These are phyloP conservation scores for Cystofilobasidium bisporidii DNA, from an alignment of 768 basidiomycete species.

Conservation along the genomic window DNA sequence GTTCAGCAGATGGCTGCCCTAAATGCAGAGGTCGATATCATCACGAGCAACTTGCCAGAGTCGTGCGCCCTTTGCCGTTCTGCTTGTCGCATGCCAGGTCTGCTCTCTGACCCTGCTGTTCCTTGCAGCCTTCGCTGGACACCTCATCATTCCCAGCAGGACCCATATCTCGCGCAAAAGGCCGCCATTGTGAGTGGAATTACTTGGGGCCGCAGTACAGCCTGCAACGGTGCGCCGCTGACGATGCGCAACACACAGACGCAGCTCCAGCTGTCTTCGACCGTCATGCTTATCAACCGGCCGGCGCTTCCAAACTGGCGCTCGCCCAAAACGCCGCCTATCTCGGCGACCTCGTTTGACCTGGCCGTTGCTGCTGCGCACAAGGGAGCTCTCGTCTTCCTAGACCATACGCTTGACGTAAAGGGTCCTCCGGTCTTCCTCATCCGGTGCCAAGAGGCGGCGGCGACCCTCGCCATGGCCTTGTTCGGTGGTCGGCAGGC, in stretches of 20 bases:
- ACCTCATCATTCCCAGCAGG: neutral
- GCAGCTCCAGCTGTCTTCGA: neutral
- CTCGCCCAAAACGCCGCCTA: neutral
- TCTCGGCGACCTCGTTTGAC: neutral
- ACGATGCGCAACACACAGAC: neutral
- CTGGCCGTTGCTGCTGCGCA: neutral
- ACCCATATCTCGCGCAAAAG: neutral
- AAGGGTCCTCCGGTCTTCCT: neutral
- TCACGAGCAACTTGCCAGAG: neutral
- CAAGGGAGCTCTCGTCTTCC: neutral
- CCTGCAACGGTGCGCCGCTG: too few species aligned
- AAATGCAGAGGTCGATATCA: neutral
- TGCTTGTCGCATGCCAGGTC: too few species aligned
- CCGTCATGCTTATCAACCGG: neutral
- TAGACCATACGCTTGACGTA: neutral
- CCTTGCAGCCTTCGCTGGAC: too few species aligned
- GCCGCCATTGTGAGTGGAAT: too few species aligned
- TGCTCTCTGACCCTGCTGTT: too few species aligned
- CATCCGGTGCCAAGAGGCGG: neutral
- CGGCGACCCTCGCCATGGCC: neutral
- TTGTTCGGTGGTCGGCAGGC: neutral
- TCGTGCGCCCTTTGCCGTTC: too few species aligned
- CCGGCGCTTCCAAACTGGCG: neutral
- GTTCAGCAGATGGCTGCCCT: neutral
- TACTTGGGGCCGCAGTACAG: too few species aligned